Conservation (phyloP, 1,284 basidiomycete genomes). For the Trametes polyzona region DNA sequence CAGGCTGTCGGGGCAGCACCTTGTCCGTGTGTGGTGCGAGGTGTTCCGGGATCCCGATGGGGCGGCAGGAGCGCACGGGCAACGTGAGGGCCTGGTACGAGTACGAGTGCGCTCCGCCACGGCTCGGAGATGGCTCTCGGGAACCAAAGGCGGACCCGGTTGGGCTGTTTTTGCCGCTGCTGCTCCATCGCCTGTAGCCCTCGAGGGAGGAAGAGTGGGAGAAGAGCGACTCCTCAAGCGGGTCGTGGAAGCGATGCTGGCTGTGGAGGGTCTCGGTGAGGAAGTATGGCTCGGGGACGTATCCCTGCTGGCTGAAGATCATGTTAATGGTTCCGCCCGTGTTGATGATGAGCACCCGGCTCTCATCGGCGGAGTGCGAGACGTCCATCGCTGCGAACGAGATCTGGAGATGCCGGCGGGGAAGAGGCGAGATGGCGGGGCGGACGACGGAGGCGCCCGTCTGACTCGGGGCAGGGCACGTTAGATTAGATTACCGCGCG, state of each 20-base stretch:
- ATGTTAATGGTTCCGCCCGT: slow-evolving; percentile 88
- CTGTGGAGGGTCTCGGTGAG: slow-evolving; percentile 81
- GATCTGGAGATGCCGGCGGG: neutral
- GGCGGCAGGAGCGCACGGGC: slow-evolving; percentile 71
- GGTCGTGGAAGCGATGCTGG: slow-evolving; percentile 87
- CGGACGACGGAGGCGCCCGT: slow-evolving; percentile 2
- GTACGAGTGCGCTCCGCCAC: slow-evolving; percentile 23
- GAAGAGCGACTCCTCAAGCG: slow-evolving; percentile 78
- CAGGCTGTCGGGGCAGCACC: slow-evolving; percentile 39
- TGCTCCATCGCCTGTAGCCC: slow-evolving; percentile 73
- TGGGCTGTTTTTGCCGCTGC: slow-evolving; percentile 24
- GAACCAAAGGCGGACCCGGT: slow-evolving; percentile 30
- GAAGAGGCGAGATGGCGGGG: slow-evolving; percentile 7
- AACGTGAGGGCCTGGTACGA: slow-evolving; percentile 53
- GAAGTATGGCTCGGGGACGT: slow-evolving; percentile 88
- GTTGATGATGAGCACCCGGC: slow-evolving; percentile 83
- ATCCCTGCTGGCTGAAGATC: slow-evolving; percentile 80
- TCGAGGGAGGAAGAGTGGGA: slow-evolving; percentile 74
- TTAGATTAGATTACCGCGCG: neutral
- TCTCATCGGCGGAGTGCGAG: slow-evolving; percentile 62
- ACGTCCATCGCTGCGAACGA: slow-evolving; percentile 45
- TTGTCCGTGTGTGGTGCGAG: slow-evolving; percentile 39
- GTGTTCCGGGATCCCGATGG: slow-evolving; percentile 54
- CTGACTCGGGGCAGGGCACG: neutral
- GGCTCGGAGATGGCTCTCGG: slow-evolving; percentile 27